Conservation (phyloP, 2,329 filamentous ascomycete species). For the Blastomyces gilchristii region DNA sequence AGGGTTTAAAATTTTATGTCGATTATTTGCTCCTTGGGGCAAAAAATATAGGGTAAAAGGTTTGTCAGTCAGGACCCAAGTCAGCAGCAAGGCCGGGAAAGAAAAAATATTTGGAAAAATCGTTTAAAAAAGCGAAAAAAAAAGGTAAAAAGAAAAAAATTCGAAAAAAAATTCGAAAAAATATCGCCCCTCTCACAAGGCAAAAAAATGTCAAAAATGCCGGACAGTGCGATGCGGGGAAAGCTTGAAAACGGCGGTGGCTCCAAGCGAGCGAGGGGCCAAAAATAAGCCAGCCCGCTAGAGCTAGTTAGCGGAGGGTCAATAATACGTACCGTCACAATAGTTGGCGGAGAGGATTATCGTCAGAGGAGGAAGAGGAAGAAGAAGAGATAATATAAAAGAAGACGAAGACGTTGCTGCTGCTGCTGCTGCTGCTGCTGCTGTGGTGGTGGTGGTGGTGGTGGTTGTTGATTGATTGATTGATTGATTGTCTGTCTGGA, state of each 20-base stretch:
- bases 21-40: not conserved
- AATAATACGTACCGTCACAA: not conserved
- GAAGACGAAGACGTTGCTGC: not conserved
- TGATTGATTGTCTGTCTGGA: not conserved
- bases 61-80: not conserved
- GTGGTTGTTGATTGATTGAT: not conserved
- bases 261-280: conserved; percentile 7
- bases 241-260: conserved; percentile 1
- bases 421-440: too few species aligned
- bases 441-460: not conserved
- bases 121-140: not conserved
- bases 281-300: not conserved
- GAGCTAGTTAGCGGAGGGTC: not conserved
- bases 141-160: not conserved
- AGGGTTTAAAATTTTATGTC: not conserved
- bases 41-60: not conserved
- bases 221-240: conserved; percentile 12
- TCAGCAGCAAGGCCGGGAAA: not conserved
- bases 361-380: not conserved
- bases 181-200: too few species aligned
- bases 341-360: not conserved
- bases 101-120: not conserved
- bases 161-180: not conserved
- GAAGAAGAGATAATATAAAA: not conserved
- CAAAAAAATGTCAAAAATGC: not conserved